phyloP scores from a whole-genome alignment of 768 basidiomycete genomes.

The Rickenella mellea region DNA sequence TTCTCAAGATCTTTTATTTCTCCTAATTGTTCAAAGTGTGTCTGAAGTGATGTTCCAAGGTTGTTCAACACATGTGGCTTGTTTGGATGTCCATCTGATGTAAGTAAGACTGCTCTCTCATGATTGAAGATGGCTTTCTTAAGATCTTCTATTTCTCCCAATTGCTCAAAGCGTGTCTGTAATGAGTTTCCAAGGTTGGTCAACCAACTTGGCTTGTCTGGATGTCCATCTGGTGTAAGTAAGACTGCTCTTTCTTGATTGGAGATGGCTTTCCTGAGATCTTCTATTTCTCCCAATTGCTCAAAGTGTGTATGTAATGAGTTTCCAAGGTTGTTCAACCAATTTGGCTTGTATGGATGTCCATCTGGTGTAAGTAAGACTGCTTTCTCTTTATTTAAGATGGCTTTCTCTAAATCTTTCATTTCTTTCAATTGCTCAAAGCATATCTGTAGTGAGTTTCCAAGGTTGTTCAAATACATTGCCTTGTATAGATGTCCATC shows the following conservation, averaged over 20 bases:
- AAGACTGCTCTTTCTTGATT: not conserved
- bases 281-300: not conserved
- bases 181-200: slow-evolving; percentile 6
- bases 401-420: not conserved
- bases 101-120: slow-evolving; percentile 4
- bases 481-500: not conserved
- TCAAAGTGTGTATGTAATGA: not conserved
- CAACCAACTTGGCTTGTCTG: slow-evolving; percentile 5
- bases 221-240: slow-evolving; percentile 8
- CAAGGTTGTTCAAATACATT: not conserved
- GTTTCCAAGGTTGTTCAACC: not conserved
- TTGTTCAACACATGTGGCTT: slow-evolving; percentile 2
- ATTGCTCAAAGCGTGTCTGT: slow-evolving; percentile 3
- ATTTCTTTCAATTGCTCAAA: not conserved
- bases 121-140: slow-evolving; percentile 4
- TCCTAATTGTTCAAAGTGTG: slow-evolving; percentile 5
- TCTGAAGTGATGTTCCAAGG: slow-evolving; percentile 3
- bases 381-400: not conserved
- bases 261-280: not conserved
- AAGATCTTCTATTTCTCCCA: slow-evolving; percentile 6
- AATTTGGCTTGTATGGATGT: not conserved
- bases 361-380: not conserved
- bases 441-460: not conserved
- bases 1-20: slow-evolving; percentile 2
- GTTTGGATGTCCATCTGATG: slow-evolving; percentile 6